Evolutionary conservation across 2,329 filamentous ascomycete species (phyloP), one percentile per base, ranked within the genome.

Genomic region (Tolypocladium inflatum): DNA sequence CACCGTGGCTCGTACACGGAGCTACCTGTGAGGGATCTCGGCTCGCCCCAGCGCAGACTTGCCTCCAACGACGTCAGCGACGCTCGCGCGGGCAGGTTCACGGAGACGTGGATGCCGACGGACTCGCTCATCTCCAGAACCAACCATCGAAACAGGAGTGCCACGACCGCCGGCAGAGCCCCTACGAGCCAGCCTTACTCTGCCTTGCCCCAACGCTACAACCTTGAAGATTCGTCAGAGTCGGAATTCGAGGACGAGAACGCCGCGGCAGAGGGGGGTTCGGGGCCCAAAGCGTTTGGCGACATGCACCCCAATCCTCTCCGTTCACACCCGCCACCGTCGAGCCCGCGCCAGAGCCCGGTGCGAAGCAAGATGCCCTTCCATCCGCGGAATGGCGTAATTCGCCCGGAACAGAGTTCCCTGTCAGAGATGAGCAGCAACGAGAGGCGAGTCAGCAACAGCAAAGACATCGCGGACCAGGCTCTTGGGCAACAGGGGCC

Each of bases 51-150:
- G 19, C 63, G 63, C 54, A 55, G 65, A 43, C 61, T 64, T 63
- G 60, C 59, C 38, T 61, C 64, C 53, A 62, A 62, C 54, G 59
- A 59, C 37, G 54, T 59, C 33, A 62, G 70, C 51, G 74, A 72
- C 21, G 66, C 65, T 39, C 77, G 78, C 38, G 62, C 71, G 1
- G 73, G 74, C 48, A 78, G 73, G 62, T 82, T 82, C 63, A 82
- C 76, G 6, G 81, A 83, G 64, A 74, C 79, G 0, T 84, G 81
- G 81, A 76, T 76, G 61, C 73, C 80, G 2, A 77, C 79, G 1
- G 80, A 83, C 43, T 81, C 80, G 2, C 75, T 82, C 48, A 75
- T 81, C 65, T 76, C 74, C 55, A 77, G 80, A 63, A 83, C 80
- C 2, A 78, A 82, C 60, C 74, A 82, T 63, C 76, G 78, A n/a